A percentile compares a stretch with the other conserved stretches of the same genome.
phyloP scores from a whole-genome alignment of 768 basidiomycete genomes.

The Leccinum uliginosum region DNA sequence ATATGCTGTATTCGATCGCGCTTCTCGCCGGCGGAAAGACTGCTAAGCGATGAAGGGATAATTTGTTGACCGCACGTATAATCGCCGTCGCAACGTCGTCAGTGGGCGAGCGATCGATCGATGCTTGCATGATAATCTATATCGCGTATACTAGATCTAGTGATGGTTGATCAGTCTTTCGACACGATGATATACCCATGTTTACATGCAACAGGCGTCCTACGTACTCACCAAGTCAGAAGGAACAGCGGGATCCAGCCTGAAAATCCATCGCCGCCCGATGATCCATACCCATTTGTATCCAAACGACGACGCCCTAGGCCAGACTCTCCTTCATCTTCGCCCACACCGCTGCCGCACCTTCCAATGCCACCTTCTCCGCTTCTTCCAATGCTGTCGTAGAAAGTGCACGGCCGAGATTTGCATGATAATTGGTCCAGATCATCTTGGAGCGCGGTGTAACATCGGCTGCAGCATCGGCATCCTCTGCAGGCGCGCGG shows the following conservation, averaged over 20 bases:
- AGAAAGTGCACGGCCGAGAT: slow-evolving; percentile 30
- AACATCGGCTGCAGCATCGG: background rate
- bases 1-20: no score
- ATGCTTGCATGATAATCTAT: no score
- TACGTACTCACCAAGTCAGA: background rate
- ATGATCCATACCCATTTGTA: background rate
- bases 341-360: slow-evolving; percentile 45
- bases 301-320: slow-evolving; percentile 5
- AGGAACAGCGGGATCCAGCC: background rate
- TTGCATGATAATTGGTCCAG: slow-evolving; percentile 22
- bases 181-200: background rate
- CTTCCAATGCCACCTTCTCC: slow-evolving; percentile 43
- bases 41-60: no score
- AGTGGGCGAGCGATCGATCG: no score
- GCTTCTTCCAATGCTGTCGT: slow-evolving; percentile 41
- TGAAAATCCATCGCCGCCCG: background rate
- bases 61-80: no score
- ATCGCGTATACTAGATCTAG: background rate
- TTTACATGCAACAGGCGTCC: background rate
- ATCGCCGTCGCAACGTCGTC: no score
- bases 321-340: slow-evolving; percentile 43
- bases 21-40: no score
- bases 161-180: background rate
- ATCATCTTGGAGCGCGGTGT: slow-evolving; percentile 27
- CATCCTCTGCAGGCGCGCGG: background rate